Base-by-base conservation (phyloP, 331 rosid species). In the Phaseolus coccineus region DNA sequence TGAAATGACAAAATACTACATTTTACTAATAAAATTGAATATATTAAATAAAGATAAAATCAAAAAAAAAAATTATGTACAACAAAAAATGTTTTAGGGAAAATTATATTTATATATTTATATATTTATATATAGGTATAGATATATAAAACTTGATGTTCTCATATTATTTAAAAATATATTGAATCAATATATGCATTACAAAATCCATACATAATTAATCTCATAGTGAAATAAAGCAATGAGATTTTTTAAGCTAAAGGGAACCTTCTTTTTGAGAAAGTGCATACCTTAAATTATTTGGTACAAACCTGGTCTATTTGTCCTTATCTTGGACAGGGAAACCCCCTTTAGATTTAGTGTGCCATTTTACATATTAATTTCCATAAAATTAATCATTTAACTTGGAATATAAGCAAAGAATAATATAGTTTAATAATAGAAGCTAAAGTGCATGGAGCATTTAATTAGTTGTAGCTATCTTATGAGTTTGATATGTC, bases 401-500 rank as follows among this genome's bases (percentile, higher is more conserved):
- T 80, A 27, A 71, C 87, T 63, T 84, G 77, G 19, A 24, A 62
- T 61, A 30, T 69, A 86, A 86, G 85, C 85, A 86, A 50, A 31
- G 44, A 68, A 62, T 35, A 55, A 37, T 42, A 42, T 42, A 9
- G 46, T 57, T 40, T 30, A 33, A 73, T 14, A 46, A 73, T 27
- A 37, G 4, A 47, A 65, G 0, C 51, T 39, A 65, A 65, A 65
- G 31, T 16, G 30, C 10, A 24, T 42, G 13, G 12, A 42, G 13
- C 13, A 42, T 42, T 42, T 42, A 42, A 64, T 64, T 64, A 64
- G 71, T 65, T 65, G 71, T 51, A 39, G 31, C 1, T 37, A 39
- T 83, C 71, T 71, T 56, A 37, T 81, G 67, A 35, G 69, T 67
- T 63, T 78, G 58, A 50, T 24, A 52, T 87, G 94, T 87, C 86